phyloP scores from a whole-genome alignment of 1,284 basidiomycete genomes.

The Tranzscheliella williamsii region DNA sequence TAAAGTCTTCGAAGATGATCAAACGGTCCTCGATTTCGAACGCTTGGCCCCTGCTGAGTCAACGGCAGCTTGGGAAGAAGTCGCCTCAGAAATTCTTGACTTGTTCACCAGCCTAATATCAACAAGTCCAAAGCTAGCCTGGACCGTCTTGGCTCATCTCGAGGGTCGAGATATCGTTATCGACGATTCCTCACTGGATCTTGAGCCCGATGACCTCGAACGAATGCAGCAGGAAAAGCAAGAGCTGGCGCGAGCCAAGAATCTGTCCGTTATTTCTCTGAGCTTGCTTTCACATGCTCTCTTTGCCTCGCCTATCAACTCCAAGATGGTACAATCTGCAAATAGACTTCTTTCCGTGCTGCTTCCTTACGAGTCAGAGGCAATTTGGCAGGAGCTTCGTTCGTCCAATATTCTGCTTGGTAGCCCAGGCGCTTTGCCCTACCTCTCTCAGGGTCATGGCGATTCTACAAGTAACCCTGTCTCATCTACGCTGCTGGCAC shows the following conservation, averaged over 20 bases:
- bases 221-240: conserved; percentile 39
- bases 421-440: conserved; percentile 47
- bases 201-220: conserved; percentile 36
- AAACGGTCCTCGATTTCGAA: conserved; percentile 27
- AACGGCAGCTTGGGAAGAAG: conserved; percentile 62
- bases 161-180: conserved; percentile 60
- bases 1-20: conserved; percentile 26
- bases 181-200: conserved; percentile 31
- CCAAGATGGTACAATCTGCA: conserved; percentile 75
- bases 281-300: conserved; percentile 82
- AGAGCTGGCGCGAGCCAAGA: conserved; percentile 29
- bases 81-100: conserved; percentile 75
- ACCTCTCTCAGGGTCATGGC: conserved; percentile 7
- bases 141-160: conserved; percentile 71
- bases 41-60: conserved; percentile 27
- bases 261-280: conserved; percentile 75
- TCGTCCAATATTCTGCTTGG: conserved; percentile 77
- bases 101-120: conserved; percentile 76
- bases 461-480: conserved; percentile 2
- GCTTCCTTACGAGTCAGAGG: conserved; percentile 73
- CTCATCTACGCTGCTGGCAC: conserved; percentile 69
- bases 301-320: conserved; percentile 66
- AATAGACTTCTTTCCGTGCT: conserved; percentile 78
- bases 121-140: conserved; percentile 70
- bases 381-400: conserved; percentile 82